Evolutionary conservation across 2,329 filamentous ascomycete genomes (phyloP).

Genomic region (Xylariomycetidae sp.): DNA sequence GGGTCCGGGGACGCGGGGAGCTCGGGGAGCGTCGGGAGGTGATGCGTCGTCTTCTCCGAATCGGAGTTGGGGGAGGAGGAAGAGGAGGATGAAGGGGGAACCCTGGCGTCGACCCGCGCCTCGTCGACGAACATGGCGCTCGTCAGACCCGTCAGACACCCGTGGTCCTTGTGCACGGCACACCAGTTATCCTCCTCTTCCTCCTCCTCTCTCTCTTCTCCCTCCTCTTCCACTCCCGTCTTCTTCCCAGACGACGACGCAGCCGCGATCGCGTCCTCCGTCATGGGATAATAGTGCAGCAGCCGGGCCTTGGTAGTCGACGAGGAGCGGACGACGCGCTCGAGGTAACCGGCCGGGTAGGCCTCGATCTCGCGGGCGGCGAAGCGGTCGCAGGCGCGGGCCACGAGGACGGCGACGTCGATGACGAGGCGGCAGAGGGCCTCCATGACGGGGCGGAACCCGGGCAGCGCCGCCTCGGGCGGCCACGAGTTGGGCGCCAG

Average conservation of each 20-base stretch:
- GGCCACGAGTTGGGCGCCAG: slow-evolving; percentile 91
- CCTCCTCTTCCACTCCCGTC: too few relatives aligned
- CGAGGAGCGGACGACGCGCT: slow-evolving; percentile 80
- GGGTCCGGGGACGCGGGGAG: slow-evolving; percentile 75
- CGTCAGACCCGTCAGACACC: slow-evolving; percentile 89
- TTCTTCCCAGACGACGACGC: slow-evolving; percentile 24
- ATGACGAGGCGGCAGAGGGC: slow-evolving; percentile 80
- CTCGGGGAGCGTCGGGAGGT: slow-evolving; percentile 58
- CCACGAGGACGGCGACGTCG: slow-evolving; percentile 82
- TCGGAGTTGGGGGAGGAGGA: not conserved
- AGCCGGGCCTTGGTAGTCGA: slow-evolving; percentile 87
- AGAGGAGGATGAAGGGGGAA: slow-evolving; percentile 19
- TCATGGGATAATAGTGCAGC: slow-evolving; percentile 84
- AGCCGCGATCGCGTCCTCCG: slow-evolving; percentile 28
- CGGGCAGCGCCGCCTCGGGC: slow-evolving; percentile 59
- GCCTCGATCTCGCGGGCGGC: slow-evolving; percentile 72
- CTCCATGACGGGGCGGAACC: slow-evolving; percentile 70
- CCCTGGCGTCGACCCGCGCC: slow-evolving; percentile 30
- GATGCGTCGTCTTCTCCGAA: too few relatives aligned
- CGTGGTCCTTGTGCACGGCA: slow-evolving; percentile 83
- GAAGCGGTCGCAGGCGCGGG: slow-evolving; percentile 83
- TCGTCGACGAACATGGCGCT: slow-evolving; percentile 97
- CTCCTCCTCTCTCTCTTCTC: too few relatives aligned
- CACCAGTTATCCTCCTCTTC: slow-evolving; percentile 92
- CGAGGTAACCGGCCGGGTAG: slow-evolving; percentile 75